Conservation (phyloP, 768 basidiomycete genomes). For the Pisolithus tinctorius region DNA sequence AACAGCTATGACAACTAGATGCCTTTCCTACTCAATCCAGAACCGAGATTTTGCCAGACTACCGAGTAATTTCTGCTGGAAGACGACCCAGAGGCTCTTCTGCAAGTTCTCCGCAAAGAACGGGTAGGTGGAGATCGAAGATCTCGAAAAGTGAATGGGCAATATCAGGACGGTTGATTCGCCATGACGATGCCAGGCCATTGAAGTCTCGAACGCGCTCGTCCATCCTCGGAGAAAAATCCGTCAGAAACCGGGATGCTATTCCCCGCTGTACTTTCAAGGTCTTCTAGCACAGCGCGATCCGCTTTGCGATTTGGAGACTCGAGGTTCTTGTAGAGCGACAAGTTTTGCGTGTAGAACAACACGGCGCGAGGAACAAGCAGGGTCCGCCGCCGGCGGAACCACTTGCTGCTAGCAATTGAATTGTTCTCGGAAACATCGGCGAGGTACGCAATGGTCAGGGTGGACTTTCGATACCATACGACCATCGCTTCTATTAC, state of each 20-base stretch:
- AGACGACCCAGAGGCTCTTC: not conserved
- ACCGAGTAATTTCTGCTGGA: not conserved
- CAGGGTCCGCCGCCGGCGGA: slow-evolving; percentile 1
- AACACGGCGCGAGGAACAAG: not conserved
- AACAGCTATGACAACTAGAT: not conserved
- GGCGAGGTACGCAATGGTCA: slow-evolving; percentile 1
- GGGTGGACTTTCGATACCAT: slow-evolving; percentile 1
- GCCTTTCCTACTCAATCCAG: not conserved
- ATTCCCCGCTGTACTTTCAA: not conserved
- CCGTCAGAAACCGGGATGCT: not conserved
- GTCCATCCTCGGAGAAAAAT: slow-evolving; percentile 1
- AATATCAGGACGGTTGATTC: no score
- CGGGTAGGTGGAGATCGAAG: no score
- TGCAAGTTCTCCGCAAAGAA: no score
- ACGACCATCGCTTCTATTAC: not conserved
- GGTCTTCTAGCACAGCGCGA: not conserved
- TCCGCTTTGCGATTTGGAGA: not conserved
- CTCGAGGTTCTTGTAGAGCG: not conserved
- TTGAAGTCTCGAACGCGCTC: slow-evolving; percentile 1
- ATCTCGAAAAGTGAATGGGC: no score
- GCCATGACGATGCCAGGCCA: not conserved
- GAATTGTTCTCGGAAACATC: not conserved
- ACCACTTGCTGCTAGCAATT: not conserved
- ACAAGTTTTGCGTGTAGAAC: not conserved
- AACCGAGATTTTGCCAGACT: not conserved